phyloP scores from a whole-genome alignment of 1,284 basidiomycete species.

The Ustilago trichophora region DNA sequence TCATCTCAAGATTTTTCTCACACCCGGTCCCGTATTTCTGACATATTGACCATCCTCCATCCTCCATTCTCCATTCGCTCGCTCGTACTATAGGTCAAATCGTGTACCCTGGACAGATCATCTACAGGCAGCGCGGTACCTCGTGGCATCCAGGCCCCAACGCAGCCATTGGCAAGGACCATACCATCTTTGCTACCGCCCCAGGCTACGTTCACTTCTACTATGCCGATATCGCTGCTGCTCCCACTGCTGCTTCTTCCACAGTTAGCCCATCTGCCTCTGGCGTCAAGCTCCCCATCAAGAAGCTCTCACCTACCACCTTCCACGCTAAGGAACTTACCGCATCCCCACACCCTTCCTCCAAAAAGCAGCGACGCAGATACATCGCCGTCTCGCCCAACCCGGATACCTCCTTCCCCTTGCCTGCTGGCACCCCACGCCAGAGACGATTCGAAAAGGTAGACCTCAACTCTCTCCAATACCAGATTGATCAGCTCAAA shows the following conservation, averaged over 20 bases:
- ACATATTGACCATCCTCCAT: no score
- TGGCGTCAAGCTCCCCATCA: conserved; percentile 40
- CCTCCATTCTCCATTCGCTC: no score
- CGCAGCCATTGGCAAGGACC: conserved; percentile 62
- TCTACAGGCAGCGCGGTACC: conserved; percentile 64
- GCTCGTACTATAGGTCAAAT: conserved; percentile 55
- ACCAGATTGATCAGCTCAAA: conserved; percentile 48
- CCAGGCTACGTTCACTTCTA: conserved; percentile 65
- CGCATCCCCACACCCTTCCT: conserved; percentile 54
- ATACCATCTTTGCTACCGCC: conserved; percentile 63
- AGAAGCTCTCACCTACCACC: conserved; percentile 19
- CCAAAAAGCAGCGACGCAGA: conserved; percentile 48
- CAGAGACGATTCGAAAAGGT: conserved; percentile 58
- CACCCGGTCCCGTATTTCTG: no score
- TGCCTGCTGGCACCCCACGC: conserved; percentile 38
- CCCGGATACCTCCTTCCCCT: conserved; percentile 47
- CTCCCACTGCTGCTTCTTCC: conserved; percentile 4
- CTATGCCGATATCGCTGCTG: conserved; percentile 37
- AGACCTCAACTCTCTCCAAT: conserved; percentile 54
- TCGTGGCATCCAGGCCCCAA: conserved; percentile 65
- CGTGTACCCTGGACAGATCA: conserved; percentile 62
- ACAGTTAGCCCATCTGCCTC: conserved; percentile 7
- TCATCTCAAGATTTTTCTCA: neutral
- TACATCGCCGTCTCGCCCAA: conserved; percentile 61
- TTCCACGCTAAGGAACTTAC: conserved; percentile 42